Percentiles rank a stretch among this genome's conserved stretches.
These are phyloP conservation scores for Beta corolliflora DNA, from an alignment of 179 eudicot genomes.

Conservation along the genomic window DNA sequence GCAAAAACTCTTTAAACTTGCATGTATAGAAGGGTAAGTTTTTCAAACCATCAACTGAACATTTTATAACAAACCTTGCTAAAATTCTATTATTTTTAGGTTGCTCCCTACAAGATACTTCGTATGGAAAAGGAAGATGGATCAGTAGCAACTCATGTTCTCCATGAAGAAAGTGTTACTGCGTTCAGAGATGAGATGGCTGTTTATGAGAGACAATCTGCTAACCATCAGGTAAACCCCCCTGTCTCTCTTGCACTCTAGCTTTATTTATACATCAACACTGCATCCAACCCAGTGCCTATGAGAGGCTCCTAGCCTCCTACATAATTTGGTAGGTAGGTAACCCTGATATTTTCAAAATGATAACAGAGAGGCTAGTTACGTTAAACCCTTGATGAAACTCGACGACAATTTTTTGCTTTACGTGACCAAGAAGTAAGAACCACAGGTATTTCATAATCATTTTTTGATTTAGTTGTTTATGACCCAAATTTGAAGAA, in stretches of 20 bases:
- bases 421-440: not conserved
- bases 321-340: not conserved
- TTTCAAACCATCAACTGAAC: not conserved
- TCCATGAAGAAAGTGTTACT: conserved; percentile 37
- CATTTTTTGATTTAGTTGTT: not conserved
- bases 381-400: not conserved
- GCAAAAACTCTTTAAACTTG: not conserved
- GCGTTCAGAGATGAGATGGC: conserved; percentile 41
- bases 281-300: not conserved
- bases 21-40: not conserved
- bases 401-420: not conserved
- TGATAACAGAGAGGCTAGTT: not conserved
- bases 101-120: conserved; percentile 64
- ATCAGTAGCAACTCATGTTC: conserved; percentile 39
- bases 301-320: not conserved
- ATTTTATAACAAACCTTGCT: conserved; percentile 1
- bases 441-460: not conserved
- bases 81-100: conserved; percentile 38
- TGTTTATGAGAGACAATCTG: conserved; percentile 42
- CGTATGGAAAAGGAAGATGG: conserved; percentile 70
- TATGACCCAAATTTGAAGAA: not conserved
- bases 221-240: not conserved
- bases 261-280: not conserved
- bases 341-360: not conserved
- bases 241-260: not conserved